Evolutionary conservation across 257 asterid genomes (phyloP).

Genomic region (Ballota nigra): DNA sequence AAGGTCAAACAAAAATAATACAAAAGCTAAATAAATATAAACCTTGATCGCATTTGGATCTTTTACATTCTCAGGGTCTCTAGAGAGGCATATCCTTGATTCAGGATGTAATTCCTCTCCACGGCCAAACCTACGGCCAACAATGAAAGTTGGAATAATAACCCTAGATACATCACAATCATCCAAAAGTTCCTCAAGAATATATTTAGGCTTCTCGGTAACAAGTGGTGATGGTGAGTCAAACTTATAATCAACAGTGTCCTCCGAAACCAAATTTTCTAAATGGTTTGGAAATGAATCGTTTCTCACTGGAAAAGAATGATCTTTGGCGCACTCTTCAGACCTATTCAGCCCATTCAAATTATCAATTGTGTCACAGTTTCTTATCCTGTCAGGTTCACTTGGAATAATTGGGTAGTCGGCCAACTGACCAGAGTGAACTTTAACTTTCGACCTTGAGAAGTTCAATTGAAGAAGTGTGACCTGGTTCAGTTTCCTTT

Average conservation of each 20-base stretch:
- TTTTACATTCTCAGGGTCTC: constrained; percentile 73
- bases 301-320: constrained; percentile 20
- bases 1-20: constrained; percentile 6
- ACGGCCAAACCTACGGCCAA: constrained; percentile 77
- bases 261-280: constrained; percentile 28
- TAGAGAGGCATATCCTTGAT: constrained; percentile 53
- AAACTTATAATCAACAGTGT: constrained; percentile 18
- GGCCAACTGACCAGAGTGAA: constrained; percentile 26
- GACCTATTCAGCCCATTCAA: constrained; percentile 25
- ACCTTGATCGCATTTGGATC: constrained; percentile 93
- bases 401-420: constrained; percentile 15
- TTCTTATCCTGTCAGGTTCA: constrained; percentile 6
- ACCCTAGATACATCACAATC: constrained; percentile 37
- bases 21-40: constrained; percentile 17
- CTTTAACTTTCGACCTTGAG: constrained; percentile 48
- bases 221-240: constrained; percentile 28
- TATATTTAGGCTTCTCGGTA: constrained; percentile 30
- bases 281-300: constrained; percentile 18
- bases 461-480: constrained; percentile 81
- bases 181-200: constrained; percentile 28
- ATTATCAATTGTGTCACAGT: constrained; percentile 19
- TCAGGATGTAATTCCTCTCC: constrained; percentile 43
- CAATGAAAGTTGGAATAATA: constrained; percentile 61
- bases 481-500: constrained; percentile 74
- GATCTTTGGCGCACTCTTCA: constrained; percentile 25